These are phyloP conservation scores for Diplodia corticola DNA, from an alignment of 2,329 filamentous ascomycete genomes.

Conservation along the genomic window DNA sequence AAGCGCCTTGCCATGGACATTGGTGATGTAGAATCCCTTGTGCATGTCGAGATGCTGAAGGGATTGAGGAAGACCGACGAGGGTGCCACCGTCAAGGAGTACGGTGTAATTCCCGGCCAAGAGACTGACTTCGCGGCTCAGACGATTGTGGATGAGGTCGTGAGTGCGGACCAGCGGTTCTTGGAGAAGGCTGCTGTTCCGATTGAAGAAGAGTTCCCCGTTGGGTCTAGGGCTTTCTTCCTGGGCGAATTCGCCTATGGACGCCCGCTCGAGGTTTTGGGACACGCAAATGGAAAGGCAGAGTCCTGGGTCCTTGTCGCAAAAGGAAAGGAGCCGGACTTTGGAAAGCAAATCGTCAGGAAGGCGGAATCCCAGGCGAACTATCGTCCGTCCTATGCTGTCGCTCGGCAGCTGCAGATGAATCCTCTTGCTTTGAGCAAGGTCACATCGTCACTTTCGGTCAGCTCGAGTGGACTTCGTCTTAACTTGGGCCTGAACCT, in stretches of 20 bases:
- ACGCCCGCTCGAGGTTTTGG: slow-evolving; percentile 78
- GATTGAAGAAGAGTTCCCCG: slow-evolving; percentile 87
- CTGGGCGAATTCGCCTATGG: slow-evolving; percentile 92
- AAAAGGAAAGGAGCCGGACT: slow-evolving; percentile 75
- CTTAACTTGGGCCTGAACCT: slow-evolving; percentile 92
- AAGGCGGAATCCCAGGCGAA: slow-evolving; percentile 69
- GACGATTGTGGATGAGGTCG: slow-evolving; percentile 82
- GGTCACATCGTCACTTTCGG: slow-evolving; percentile 90
- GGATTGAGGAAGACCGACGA: slow-evolving; percentile 88
- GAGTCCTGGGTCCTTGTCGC: slow-evolving; percentile 75
- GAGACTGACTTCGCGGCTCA: slow-evolving; percentile 92
- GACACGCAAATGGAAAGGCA: slow-evolving; percentile 72
- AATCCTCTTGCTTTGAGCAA: slow-evolving; percentile 90
- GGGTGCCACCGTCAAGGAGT: slow-evolving; percentile 90
- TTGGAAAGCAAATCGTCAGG: slow-evolving; percentile 71
- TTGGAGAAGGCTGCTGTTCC: slow-evolving; percentile 85
- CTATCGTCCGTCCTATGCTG: slow-evolving; percentile 85
- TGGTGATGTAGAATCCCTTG: slow-evolving; percentile 81
- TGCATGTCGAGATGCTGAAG: slow-evolving; percentile 92
- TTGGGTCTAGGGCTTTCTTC: slow-evolving; percentile 83
- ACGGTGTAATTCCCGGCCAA: slow-evolving; percentile 78
- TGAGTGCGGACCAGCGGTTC: slow-evolving; percentile 90
- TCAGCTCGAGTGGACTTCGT: slow-evolving; percentile 76
- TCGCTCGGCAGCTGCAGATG: slow-evolving; percentile 77
- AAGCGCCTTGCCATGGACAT: slow-evolving; percentile 87